A percentile compares a stretch with the other conserved stretches of the same genome.
phyloP scores from a whole-genome alignment of 495 filamentous ascomycete species.

The Podospora bellae-mahoneyi region DNA sequence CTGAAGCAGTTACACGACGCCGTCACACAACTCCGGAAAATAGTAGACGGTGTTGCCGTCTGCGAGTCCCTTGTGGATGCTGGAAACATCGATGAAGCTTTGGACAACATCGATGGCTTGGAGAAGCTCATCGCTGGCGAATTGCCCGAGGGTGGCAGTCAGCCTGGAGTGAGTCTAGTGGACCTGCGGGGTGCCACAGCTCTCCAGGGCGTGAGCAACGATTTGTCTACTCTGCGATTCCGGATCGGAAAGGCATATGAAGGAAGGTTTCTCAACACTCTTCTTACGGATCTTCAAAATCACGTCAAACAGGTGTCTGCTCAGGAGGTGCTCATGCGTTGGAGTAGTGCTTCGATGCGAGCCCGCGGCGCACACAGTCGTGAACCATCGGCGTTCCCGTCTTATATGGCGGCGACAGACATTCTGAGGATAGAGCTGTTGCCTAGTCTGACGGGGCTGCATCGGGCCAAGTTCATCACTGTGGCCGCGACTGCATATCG shows the following conservation, averaged over 20 bases:
- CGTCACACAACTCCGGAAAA: conserved; percentile 73
- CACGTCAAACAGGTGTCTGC: conserved; percentile 75
- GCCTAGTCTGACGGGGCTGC: conserved; percentile 69
- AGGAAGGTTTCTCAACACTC: conserved; percentile 68
- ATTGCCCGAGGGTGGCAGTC: conserved; percentile 24
- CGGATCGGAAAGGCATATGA: conserved; percentile 88
- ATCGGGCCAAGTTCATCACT: conserved; percentile 70
- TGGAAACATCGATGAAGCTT: conserved; percentile 74
- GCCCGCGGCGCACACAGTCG: conserved; percentile 62
- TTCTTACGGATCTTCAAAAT: conserved; percentile 74
- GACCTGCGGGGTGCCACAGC: conserved; percentile 79
- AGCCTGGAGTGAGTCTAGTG: conserved; percentile 38
- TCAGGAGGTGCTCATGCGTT: conserved; percentile 74
- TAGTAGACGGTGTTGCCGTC: conserved; percentile 68
- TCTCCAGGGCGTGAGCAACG: conserved; percentile 72
- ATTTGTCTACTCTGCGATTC: conserved; percentile 68
- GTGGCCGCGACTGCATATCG: conserved; percentile 81
- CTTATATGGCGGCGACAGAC: conserved; percentile 69
- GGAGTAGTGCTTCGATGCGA: conserved; percentile 53
- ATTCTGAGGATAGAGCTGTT: conserved; percentile 64
- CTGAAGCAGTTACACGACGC: conserved; percentile 76
- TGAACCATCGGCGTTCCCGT: conserved; percentile 62
- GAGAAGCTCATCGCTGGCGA: conserved; percentile 77
- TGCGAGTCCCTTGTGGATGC: conserved; percentile 80
- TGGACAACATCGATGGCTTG: conserved; percentile 69